Conservation (phyloP, 108 stramenopile genomes). For the Schizochytrium sp. region DNA sequence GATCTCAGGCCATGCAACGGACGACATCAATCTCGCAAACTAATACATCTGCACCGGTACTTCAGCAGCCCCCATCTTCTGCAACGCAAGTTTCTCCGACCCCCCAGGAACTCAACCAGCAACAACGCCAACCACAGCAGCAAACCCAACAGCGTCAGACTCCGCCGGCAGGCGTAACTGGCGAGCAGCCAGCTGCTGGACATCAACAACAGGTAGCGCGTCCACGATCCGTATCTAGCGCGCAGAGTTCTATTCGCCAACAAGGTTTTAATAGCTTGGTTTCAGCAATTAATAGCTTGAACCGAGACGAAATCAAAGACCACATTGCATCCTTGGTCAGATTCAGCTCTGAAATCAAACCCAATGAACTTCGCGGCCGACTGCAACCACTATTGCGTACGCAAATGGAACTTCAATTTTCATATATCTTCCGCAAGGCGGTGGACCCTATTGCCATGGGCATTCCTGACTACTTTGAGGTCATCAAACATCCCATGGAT, state of each 20-base stretch:
- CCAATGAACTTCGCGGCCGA: conserved; percentile 19
- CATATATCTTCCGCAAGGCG: conserved; percentile 65
- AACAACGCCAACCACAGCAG: no score
- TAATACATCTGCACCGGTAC: no score
- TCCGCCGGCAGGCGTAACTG: no score
- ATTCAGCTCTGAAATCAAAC: conserved; percentile 16
- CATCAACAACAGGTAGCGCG: neutral
- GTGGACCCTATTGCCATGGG: conserved; percentile 71
- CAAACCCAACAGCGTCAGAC: no score
- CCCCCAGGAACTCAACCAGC: no score
- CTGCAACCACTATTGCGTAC: neutral
- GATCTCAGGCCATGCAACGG: no score
- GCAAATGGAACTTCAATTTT: neutral
- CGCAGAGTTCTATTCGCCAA: neutral
- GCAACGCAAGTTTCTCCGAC: no score
- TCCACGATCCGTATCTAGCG: neutral
- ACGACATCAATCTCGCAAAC: no score
- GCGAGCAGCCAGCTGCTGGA: no score
- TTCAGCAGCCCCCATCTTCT: no score
- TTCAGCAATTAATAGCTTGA: neutral
- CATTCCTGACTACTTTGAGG: conserved; percentile 66
- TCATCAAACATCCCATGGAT: conserved; percentile 75
- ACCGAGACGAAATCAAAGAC: neutral
- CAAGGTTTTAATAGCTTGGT: conserved; percentile 8
- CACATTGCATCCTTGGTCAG: conserved; percentile 18